Conservation (phyloP, 768 basidiomycete species). For the Multifurca ochricompacta region DNA sequence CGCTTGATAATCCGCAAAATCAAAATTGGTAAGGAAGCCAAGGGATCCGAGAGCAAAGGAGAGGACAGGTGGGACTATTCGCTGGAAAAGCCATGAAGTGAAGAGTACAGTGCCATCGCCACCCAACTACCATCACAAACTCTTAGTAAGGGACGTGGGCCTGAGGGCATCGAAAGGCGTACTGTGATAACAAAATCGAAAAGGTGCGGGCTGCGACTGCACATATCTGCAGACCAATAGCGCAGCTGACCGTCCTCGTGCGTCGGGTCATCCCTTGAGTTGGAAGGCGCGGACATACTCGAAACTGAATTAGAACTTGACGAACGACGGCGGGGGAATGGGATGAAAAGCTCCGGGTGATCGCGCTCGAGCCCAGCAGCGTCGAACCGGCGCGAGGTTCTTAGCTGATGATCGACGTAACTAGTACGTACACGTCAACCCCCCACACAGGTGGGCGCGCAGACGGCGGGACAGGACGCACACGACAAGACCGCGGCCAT, state of each 20-base stretch:
- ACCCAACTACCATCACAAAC: conserved; percentile 56
- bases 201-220: conserved; percentile 78
- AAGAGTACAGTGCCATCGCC: conserved; percentile 98
- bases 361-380: conserved; percentile 81
- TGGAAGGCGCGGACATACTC: conserved; percentile 42
- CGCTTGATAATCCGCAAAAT: conserved; percentile 77
- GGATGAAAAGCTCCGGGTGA: conserved; percentile 81
- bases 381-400: conserved; percentile 86
- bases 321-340: conserved; percentile 65
- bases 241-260: conserved; percentile 83
- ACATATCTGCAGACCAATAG: conserved; percentile 98
- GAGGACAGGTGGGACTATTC: conserved; percentile 96
- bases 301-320: conserved; percentile 60
- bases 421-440: conserved; percentile 32
- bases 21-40: conserved; percentile 95
- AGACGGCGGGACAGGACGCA: conserved; percentile 30
- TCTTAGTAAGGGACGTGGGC: background rate
- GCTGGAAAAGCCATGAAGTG: conserved; percentile 98
- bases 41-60: conserved; percentile 96
- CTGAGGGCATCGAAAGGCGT: conserved; percentile 28
- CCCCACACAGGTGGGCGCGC: conserved; percentile 18
- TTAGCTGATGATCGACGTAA: conserved; percentile 92
- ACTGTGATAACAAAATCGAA: conserved; percentile 98
- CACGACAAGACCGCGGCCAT: conserved; percentile 81
- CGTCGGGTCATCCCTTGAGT: conserved; percentile 34